Percentiles rank a stretch among this genome's conserved stretches.
Evolutionary conservation across 306 rosid genomes (phyloP).

Genomic region (Fragaria ananassa): DNA sequence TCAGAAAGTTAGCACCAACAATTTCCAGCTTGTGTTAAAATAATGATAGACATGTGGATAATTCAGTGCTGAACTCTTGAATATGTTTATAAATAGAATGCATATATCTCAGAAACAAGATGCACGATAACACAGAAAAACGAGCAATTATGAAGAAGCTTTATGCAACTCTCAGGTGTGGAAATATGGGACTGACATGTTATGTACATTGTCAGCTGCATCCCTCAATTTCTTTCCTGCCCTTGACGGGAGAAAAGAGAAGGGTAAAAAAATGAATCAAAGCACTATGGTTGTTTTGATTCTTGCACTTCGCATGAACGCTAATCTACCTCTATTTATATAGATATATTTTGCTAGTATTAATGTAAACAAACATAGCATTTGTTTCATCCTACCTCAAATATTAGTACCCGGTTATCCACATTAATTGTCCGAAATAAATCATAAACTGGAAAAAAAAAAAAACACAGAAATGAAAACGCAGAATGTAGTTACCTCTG

Average conservation of each 20-base stretch:
- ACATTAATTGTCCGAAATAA: too few relatives aligned
- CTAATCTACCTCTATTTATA: too few relatives aligned
- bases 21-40: neutral
- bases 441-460: too few relatives aligned
- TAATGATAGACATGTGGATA: neutral
- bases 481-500: conserved; percentile 28
- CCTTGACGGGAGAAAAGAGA: conserved; percentile 81
- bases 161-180: neutral
- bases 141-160: neutral
- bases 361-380: too few relatives aligned
- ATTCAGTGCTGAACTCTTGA: neutral
- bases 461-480: too few relatives aligned
- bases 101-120: neutral
- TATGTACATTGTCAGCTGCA: conserved; percentile 69
- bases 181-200: conserved; percentile 16
- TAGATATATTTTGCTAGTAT: too few relatives aligned
- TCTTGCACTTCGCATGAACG: conserved; percentile 78
- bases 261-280: conserved; percentile 48
- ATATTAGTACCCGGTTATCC: too few relatives aligned
- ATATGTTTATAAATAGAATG: neutral
- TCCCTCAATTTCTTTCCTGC: conserved; percentile 65
- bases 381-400: too few relatives aligned
- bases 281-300: conserved; percentile 73
- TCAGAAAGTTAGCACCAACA: neutral
- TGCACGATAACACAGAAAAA: neutral